Conservation (phyloP, 345 rosid species). For the Psidium friedrichsthalianum region DNA sequence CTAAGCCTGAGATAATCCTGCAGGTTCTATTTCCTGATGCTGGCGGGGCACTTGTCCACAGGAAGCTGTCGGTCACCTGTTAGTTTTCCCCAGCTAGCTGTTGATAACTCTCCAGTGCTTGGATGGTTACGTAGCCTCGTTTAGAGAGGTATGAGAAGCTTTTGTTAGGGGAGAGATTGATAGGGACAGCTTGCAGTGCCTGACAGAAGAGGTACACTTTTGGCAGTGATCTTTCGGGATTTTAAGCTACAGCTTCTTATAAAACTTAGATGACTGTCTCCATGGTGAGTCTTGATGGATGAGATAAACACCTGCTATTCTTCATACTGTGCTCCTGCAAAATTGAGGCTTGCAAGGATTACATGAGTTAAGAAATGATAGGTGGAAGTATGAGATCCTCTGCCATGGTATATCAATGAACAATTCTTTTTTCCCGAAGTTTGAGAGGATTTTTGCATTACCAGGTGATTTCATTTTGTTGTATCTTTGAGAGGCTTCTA, state of each 20-base stretch:
- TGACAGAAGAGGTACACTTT: constrained; percentile 67
- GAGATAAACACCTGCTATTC: background rate
- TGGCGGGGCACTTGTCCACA: constrained; percentile 8
- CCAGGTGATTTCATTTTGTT: background rate
- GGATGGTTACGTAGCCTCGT: constrained; percentile 47
- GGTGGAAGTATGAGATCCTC: background rate
- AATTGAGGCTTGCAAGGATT: background rate
- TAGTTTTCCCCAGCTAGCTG: constrained; percentile 22
- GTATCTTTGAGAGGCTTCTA: background rate
- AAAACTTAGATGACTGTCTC: background rate
- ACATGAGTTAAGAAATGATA: background rate
- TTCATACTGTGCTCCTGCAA: background rate
- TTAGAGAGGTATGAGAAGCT: constrained; percentile 53
- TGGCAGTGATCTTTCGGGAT: background rate
- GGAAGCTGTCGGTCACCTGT: constrained; percentile 20
- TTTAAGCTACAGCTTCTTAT: background rate
- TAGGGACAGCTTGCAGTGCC: constrained; percentile 72
- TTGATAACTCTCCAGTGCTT: constrained; percentile 54
- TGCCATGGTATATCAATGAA: background rate
- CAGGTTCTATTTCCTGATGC: constrained; percentile 22
- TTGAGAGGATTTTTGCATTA: background rate
- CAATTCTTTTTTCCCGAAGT: background rate
- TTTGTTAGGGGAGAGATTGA: constrained; percentile 81
- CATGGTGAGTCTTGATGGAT: background rate
- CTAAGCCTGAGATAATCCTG: background rate